Base-by-base conservation (phyloP, 1,139 yeast genomes). In the Geotrichum macrosporum region DNA sequence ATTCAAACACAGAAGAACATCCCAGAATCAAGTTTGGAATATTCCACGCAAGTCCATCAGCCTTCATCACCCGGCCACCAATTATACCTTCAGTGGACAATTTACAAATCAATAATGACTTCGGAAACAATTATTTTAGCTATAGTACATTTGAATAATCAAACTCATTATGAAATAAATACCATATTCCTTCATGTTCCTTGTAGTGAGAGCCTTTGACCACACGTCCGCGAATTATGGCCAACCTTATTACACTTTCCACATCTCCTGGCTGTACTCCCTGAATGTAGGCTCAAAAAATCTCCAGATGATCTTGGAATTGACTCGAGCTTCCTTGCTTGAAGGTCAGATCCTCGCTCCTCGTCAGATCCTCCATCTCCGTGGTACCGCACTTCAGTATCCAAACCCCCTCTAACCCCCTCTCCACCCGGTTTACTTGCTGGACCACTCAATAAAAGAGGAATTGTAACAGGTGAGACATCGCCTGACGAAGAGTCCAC, bases 241-340 rank as follows among this genome's bases (percentile, higher is more conserved):
- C 52, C 52, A 42, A 46, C 38, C 24, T 48, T 47, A 37, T 48
- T 48, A 32, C 52, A 48, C 43, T 48, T 48, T 13, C 52, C 52
- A 32, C 52, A 48, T 31, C 44, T 30, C 15, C 52, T 29, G 16
- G 47, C 42, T n/a, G 47, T 24, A 10, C 9, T 24, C 27, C 27
- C 27, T 24, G 27, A 10, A 24, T 8, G 27, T 10, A 24, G 6
- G 27, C 27, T 10, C 26, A 2, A 26, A 16, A 3, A 20, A 15
- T n/a, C 22, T 18, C 8, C 38, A 19, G 38, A 31, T 4, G 18
- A 18, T 15, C 3, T 31, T 10, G 18, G 18, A 8, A 15, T 15
- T 2, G 3, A 5, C 18, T 4, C 3, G n/a, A n/a, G n/a, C 4
- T 4, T 4, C 5, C 35, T 31, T 33, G 16, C 19, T 15, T 8